Evolutionary conservation across 305 asterid species (phyloP).

Genomic region (Withania somnifera): DNA sequence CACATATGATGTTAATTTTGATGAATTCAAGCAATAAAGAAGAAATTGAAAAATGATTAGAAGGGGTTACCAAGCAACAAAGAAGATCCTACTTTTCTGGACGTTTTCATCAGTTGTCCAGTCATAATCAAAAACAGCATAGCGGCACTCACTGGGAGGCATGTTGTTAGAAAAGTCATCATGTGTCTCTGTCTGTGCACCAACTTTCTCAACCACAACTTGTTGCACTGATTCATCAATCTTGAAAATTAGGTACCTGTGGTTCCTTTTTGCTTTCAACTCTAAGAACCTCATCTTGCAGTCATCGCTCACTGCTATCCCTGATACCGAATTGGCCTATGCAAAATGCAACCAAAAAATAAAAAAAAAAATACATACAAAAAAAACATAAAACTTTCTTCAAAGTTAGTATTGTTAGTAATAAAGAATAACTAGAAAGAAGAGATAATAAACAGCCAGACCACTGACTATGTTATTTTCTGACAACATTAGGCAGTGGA

Average conservation of each 20-base stretch:
- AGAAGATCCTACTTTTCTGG: constrained; percentile 20
- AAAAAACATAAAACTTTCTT: background rate
- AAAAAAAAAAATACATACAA: background rate
- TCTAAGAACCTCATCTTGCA: constrained; percentile 17
- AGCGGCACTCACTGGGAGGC: constrained; percentile 18
- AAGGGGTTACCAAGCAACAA: constrained; percentile 11
- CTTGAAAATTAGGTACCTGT: constrained; percentile 16
- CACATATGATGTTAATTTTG: background rate
- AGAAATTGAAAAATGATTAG: background rate
- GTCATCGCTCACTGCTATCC: constrained; percentile 21
- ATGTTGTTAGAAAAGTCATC: constrained; percentile 14
- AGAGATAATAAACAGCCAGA: background rate
- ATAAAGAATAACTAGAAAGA: background rate
- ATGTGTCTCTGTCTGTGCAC: constrained; percentile 10
- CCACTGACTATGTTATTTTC: background rate
- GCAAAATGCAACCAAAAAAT: background rate
- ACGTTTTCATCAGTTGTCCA: constrained; percentile 14
- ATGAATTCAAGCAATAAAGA: background rate
- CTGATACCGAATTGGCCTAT: constrained; percentile 14
- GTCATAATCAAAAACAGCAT: constrained; percentile 20
- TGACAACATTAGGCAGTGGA: background rate
- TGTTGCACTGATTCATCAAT: constrained; percentile 15
- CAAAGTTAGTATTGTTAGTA: too few relatives aligned
- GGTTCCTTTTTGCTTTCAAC: constrained; percentile 11
- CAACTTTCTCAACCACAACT: constrained; percentile 16